These are phyloP conservation scores for Oryza australiensis DNA, from an alignment of 176 grass and related monocot species.

Conservation along the genomic window DNA sequence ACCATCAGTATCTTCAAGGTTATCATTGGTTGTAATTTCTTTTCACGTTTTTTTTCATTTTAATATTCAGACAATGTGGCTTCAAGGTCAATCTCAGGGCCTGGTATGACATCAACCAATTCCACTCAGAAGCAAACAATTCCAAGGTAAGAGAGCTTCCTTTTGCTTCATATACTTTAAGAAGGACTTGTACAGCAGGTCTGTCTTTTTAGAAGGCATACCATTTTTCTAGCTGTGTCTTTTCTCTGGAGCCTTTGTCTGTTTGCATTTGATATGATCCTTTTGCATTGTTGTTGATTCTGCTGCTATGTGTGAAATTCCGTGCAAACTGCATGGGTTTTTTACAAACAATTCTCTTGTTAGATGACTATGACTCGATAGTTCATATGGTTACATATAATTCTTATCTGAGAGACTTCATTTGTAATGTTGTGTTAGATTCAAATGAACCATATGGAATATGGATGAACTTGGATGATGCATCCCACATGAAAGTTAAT, in stretches of 20 bases:
- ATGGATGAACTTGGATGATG: neutral
- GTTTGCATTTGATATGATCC: neutral
- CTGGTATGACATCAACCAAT: conserved; percentile 49
- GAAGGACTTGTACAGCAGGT: neutral
- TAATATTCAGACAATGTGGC: conserved; percentile 46
- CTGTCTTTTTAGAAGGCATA: neutral
- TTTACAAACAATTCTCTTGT: conserved; percentile 10
- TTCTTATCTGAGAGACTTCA: neutral
- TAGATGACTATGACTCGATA: neutral
- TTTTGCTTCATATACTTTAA: conserved; percentile 20
- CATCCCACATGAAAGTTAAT: neutral
- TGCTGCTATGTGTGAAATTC: neutral
- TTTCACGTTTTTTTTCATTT: conserved; percentile 21
- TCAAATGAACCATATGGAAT: neutral
- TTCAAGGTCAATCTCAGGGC: conserved; percentile 52
- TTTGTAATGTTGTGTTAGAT: neutral
- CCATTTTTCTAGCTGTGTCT: neutral
- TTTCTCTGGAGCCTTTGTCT: conserved; percentile 18
- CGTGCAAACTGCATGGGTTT: neutral
- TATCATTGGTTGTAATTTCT: conserved; percentile 21
- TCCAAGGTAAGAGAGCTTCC: conserved; percentile 52
- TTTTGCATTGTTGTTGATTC: neutral
- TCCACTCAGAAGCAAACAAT: conserved; percentile 51
- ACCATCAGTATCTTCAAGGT: conserved; percentile 1
- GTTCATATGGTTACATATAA: neutral